These are phyloP conservation scores for Artemisia princeps DNA, from an alignment of 140 eudicot species.

Conservation along the genomic window DNA sequence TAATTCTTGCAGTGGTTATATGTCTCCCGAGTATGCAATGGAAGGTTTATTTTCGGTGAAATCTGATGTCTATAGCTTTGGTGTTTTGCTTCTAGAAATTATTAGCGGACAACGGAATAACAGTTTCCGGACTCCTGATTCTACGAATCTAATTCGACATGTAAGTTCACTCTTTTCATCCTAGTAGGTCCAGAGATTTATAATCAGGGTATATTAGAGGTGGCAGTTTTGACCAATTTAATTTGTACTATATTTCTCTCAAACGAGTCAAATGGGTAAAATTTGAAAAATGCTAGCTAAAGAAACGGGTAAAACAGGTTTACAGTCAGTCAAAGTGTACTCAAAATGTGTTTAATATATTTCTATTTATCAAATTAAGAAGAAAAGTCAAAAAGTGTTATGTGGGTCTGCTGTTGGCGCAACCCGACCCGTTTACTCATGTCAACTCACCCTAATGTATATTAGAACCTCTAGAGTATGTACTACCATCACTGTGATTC, in stretches of 20 bases:
- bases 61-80: slow-evolving; percentile 79
- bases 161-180: slow-evolving; percentile 32
- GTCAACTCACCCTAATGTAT: no score
- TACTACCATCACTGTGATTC: no score
- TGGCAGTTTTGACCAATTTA: slow-evolving; percentile 2
- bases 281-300: background rate
- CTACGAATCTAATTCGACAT: slow-evolving; percentile 48
- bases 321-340: background rate
- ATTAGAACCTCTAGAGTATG: no score
- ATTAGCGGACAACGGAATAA: slow-evolving; percentile 47
- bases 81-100: slow-evolving; percentile 57
- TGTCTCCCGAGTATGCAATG: slow-evolving; percentile 94
- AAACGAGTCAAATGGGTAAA: background rate
- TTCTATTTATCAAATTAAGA: no score
- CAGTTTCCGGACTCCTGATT: slow-evolving; percentile 36
- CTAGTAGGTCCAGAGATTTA: background rate
- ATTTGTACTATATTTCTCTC: background rate
- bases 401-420: no score
- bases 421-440: background rate
- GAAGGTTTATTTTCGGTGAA: slow-evolving; percentile 77
- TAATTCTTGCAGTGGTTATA: slow-evolving; percentile 52
- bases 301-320: background rate
- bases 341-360: background rate
- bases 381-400: no score
- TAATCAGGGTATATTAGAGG: background rate